Conservation (phyloP, 257 asterid species). For the Solanum etuberosum region DNA sequence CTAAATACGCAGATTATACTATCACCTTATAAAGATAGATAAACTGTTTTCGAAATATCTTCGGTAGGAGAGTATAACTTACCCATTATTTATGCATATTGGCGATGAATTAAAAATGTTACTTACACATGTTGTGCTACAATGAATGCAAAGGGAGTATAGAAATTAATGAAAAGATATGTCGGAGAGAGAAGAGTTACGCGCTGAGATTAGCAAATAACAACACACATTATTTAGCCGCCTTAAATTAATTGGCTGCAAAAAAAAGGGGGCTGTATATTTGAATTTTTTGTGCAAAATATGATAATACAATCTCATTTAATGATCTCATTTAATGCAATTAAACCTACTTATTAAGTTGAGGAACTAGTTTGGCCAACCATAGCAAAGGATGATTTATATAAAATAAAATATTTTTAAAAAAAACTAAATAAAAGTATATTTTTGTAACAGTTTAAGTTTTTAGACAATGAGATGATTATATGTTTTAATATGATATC, state of each 20-base stretch:
- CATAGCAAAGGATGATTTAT: not conserved
- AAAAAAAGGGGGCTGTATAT: not conserved
- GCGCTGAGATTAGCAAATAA: not conserved
- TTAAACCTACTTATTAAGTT: not conserved
- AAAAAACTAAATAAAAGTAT: no score
- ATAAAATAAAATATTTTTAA: no score
- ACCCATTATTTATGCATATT: not conserved
- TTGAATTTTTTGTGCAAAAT: not conserved
- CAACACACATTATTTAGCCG: not conserved
- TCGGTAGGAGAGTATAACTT: not conserved
- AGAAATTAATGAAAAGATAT: not conserved
- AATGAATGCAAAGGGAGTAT: not conserved
- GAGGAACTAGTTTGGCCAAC: not conserved
- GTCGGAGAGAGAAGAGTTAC: not conserved
- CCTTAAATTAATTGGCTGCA: not conserved
- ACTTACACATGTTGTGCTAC: not conserved
- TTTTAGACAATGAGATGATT: no score
- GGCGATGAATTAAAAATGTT: not conserved
- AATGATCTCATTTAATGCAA: not conserved
- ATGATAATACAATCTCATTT: not conserved
- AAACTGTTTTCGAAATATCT: no score
- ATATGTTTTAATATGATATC: no score
- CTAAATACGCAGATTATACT: no score
- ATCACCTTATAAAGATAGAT: no score
- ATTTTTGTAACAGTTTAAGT: no score